Evolutionary conservation across 768 basidiomycete species (phyloP).

Genomic region (Sistotremastrum suecicum): DNA sequence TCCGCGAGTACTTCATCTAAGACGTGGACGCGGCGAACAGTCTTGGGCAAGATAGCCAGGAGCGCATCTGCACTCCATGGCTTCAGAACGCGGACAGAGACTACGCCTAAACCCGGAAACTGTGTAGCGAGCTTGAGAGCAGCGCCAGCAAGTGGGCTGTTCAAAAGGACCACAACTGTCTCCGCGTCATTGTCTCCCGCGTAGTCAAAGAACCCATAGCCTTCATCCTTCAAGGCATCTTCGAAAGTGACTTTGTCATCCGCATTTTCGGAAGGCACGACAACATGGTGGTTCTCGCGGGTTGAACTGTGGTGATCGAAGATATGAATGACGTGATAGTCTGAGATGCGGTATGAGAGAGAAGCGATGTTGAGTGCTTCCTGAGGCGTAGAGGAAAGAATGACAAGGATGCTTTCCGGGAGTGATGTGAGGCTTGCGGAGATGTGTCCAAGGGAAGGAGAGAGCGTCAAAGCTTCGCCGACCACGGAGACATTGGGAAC

Average conservation of each 20-base stretch:
- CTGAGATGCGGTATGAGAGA: conserved; percentile 55
- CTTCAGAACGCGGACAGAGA: conserved; percentile 66
- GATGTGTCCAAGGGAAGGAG: conserved; percentile 63
- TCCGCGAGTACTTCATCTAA: conserved; percentile 63
- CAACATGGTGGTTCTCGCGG: conserved; percentile 56
- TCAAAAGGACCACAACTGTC: conserved; percentile 56
- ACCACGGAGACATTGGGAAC: conserved; percentile 61
- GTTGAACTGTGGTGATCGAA: conserved; percentile 77
- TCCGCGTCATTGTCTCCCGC: conserved; percentile 47
- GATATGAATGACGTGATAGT: conserved; percentile 68
- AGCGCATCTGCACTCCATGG: conserved; percentile 71
- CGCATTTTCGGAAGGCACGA: conserved; percentile 20
- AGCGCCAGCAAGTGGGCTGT: conserved; percentile 60
- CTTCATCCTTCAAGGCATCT: conserved; percentile 37
- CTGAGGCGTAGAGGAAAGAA: conserved; percentile 75
- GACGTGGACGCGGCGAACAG: conserved; percentile 49
- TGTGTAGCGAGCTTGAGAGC: conserved; percentile 36
- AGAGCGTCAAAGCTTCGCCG: conserved; percentile 53
- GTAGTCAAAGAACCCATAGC: conserved; percentile 72
- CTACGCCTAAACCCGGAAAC: conserved; percentile 40
- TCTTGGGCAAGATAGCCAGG: conserved; percentile 40
- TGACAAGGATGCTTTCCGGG: conserved; percentile 50
- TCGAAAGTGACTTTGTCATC: conserved; percentile 20
- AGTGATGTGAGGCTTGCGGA: conserved; percentile 45
- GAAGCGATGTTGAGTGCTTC: conserved; percentile 68